phyloP scores from a whole-genome alignment of 208 protist species.

The Leptomonas pyrrhocoris region DNA sequence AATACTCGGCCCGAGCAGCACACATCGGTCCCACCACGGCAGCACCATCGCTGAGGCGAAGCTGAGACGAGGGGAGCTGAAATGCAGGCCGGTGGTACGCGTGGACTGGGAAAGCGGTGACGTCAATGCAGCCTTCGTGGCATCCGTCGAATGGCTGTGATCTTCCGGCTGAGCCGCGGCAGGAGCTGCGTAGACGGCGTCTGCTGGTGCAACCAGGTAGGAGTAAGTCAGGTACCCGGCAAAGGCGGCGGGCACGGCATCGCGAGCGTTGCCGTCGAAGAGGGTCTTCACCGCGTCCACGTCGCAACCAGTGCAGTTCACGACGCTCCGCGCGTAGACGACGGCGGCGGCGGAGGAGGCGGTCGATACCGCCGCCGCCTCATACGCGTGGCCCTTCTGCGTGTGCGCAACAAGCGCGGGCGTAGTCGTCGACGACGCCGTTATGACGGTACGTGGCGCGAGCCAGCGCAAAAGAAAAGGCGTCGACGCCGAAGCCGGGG shows the following conservation, averaged over 20 bases:
- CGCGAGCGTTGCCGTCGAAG: conserved; percentile 40
- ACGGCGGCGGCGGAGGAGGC: neutral
- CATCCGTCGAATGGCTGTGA: neutral
- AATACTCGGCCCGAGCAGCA: conserved; percentile 77
- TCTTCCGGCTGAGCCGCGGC: neutral
- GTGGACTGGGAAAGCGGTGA: conserved; percentile 1
- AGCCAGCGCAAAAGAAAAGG: neutral
- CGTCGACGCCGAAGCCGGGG: neutral
- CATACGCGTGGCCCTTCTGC: neutral
- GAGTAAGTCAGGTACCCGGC: conserved; percentile 48
- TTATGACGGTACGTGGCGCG: neutral
- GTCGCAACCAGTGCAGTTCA: conserved; percentile 76
- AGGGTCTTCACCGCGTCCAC: conserved; percentile 59
- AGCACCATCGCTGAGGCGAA: conserved; percentile 70
- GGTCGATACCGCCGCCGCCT: neutral
- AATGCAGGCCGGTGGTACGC: conserved; percentile 37
- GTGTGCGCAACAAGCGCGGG: neutral
- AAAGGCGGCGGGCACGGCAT: conserved; percentile 38
- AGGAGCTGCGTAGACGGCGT: conserved; percentile 24
- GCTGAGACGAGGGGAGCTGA: conserved; percentile 60
- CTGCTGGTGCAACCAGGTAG: conserved; percentile 62
- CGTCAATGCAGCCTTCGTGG: neutral
- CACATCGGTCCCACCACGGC: conserved; percentile 74
- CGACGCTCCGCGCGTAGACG: conserved; percentile 58
- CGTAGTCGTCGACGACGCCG: neutral